These are phyloP conservation scores for Malassezia brasiliensis DNA, from an alignment of 1,284 basidiomycete genomes.

Conservation along the genomic window DNA sequence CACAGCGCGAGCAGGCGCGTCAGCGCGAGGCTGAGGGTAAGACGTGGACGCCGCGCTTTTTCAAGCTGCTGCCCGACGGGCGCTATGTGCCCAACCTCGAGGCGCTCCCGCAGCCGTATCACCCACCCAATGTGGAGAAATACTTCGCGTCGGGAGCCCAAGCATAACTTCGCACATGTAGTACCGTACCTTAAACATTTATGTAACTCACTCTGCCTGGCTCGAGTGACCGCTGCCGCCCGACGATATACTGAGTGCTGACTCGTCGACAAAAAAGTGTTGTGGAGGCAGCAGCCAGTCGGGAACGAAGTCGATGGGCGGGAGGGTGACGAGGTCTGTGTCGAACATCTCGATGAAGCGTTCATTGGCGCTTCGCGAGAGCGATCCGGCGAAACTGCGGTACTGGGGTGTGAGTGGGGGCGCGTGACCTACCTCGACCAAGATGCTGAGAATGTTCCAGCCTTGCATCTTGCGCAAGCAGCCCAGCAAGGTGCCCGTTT, in stretches of 20 bases:
- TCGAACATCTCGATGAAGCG: slow-evolving; percentile 47
- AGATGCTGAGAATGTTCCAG: slow-evolving; percentile 43
- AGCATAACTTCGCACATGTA: too few species aligned
- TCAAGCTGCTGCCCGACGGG: slow-evolving; percentile 56
- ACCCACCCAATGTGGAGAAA: slow-evolving; percentile 22
- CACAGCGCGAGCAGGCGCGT: slow-evolving; percentile 72
- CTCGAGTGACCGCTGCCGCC: neutral
- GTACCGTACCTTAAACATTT: too few species aligned
- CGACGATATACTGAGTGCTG: slow-evolving; percentile 18
- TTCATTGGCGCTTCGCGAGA: slow-evolving; percentile 36
- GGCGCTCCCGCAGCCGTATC: slow-evolving; percentile 20
- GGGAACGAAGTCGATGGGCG: slow-evolving; percentile 25
- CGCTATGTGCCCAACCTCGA: slow-evolving; percentile 38
- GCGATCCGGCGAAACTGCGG: slow-evolving; percentile 35
- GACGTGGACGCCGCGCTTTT: slow-evolving; percentile 66
- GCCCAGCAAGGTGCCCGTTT: slow-evolving; percentile 37
- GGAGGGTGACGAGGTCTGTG: slow-evolving; percentile 36
- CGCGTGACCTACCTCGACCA: slow-evolving; percentile 20
- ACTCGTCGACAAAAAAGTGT: slow-evolving; percentile 24
- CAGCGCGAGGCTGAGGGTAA: slow-evolving; percentile 66
- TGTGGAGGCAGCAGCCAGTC: slow-evolving; percentile 28
- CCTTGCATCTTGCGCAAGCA: slow-evolving; percentile 41
- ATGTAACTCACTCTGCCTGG: neutral
- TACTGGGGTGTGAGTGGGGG: slow-evolving; percentile 20
- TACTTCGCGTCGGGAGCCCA: slow-evolving; percentile 20